Base-by-base conservation (phyloP, 1,139 yeast species). In the Hansenula lynferdii region DNA sequence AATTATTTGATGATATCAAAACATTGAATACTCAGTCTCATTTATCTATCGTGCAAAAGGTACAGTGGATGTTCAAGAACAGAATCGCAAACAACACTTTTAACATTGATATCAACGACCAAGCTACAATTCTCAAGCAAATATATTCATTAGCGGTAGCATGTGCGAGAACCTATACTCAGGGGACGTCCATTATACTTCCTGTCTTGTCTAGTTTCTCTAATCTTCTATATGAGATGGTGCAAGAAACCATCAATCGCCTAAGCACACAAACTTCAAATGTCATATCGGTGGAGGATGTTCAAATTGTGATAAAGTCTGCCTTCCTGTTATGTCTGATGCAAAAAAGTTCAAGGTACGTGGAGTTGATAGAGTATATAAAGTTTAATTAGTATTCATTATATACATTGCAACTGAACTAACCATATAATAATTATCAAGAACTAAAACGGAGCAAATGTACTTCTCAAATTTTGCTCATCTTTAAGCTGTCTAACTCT, bases 401-500 rank as follows among this genome's bases (percentile, higher is more conserved):
- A n/a, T n/a, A n/a, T n/a, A n/a, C n/a, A n/a, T n/a, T n/a, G n/a
- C n/a, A n/a, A n/a, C n/a, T n/a, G n/a, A n/a, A 21, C 22, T 21
- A 21, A 8, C 7, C 9, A 23, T 11, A 11, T 23, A 23, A 16
- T 17, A 5, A 18, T n/a, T 7, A 8, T 14, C 8, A n/a, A 8
- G 12, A 30, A 49, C 36, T 40, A 52, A 16, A 38, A 40, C 9
- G 57, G 54, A 8, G 62, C 64, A 42, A 68, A 64, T 27, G 59
- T 62, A 18, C 64, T 75, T 50, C 79, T 77, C 42, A 83, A 59
- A 52, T 82, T 82, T 48, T 80, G 81, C 37, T 69, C 74, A 60
- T 90, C 96, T 44, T 83, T 81, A 43, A 72, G 63, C 51, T 69
- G 71, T 46, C 96, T 69, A 37, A 70, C 54, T 41, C 87, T 70